These are phyloP conservation scores for Kurtzmaniella fragi DNA, from an alignment of 805 yeast species.

Conservation along the genomic window DNA sequence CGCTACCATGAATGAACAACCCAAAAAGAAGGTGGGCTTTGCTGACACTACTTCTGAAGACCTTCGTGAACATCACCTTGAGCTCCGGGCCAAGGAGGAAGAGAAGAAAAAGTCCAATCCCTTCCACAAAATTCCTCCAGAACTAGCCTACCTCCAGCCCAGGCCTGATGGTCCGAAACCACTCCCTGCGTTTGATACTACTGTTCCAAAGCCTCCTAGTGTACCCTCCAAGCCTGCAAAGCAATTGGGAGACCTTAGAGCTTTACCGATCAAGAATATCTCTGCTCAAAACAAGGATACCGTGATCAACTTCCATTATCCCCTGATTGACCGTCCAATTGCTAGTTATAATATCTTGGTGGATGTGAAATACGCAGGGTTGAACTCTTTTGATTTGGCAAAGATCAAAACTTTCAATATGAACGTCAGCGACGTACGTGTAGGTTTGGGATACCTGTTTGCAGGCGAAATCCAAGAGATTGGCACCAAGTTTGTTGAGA, in stretches of 20 bases:
- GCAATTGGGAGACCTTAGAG: conserved; percentile 42
- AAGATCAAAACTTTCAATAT: conserved; percentile 51
- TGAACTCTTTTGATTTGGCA: conserved; percentile 64
- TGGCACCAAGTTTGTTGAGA: conserved; percentile 38
- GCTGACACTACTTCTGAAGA: conserved; percentile 34
- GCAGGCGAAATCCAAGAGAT: conserved; percentile 55
- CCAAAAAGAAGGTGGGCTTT: conserved; percentile 33
- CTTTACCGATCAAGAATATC: conserved; percentile 48
- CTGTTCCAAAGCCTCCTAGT: conserved; percentile 5
- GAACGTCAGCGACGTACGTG: conserved; percentile 48
- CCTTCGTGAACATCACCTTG: conserved; percentile 27
- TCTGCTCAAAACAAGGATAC: conserved; percentile 38
- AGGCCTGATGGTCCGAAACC: conserved; percentile 26
- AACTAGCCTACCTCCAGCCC: conserved; percentile 29
- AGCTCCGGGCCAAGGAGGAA: conserved; percentile 21
- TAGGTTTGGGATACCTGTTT: conserved; percentile 69
- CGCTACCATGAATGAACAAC: not conserved
- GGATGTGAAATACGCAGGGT: conserved; percentile 52
- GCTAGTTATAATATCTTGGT: conserved; percentile 47
- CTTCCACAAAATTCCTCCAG: conserved; percentile 39
- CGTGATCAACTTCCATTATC: conserved; percentile 47
- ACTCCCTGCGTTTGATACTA: conserved; percentile 7
- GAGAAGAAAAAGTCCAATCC: conserved; percentile 23
- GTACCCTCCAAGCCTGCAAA: not conserved
- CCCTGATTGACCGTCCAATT: conserved; percentile 45